phyloP scores from a whole-genome alignment of 768 basidiomycete species.

The Termitomyces sp. region DNA sequence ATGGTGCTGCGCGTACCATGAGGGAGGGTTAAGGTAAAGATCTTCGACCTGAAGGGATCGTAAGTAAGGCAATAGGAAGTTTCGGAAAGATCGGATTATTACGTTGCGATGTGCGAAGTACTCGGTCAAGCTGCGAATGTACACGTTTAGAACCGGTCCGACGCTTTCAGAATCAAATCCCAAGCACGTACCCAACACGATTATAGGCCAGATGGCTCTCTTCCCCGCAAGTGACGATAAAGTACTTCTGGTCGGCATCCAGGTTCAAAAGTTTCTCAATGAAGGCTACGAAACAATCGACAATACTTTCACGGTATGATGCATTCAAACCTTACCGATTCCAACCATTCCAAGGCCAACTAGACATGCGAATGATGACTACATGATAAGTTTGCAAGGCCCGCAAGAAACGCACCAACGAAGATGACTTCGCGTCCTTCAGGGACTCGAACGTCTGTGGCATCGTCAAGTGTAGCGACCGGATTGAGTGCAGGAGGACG shows the following conservation, averaged over 20 bases:
- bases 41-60: slow-evolving; percentile 35
- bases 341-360: slow-evolving; percentile 64
- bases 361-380: slow-evolving; percentile 7
- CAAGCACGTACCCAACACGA: slow-evolving; percentile 36
- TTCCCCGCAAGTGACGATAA: slow-evolving; percentile 60
- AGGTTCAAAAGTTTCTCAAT: slow-evolving; percentile 65
- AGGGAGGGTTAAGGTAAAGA: slow-evolving; percentile 52
- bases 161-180: not conserved
- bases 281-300: slow-evolving; percentile 39
- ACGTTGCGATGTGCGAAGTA: slow-evolving; percentile 6
- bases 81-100: not conserved
- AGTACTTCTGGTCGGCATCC: slow-evolving; percentile 42
- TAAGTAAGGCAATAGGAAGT: not conserved
- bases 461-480: not conserved
- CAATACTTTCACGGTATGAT: not conserved
- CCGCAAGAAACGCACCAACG: not conserved
- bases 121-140: not conserved
- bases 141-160: not conserved
- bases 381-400: not conserved
- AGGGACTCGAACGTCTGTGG: not conserved
- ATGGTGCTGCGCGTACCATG: slow-evolving; percentile 59
- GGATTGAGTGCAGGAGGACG: not conserved
- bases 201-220: slow-evolving; percentile 52
- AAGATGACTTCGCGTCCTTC: slow-evolving; percentile 5
- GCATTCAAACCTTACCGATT: slow-evolving; percentile 34